Percentiles rank a stretch among this genome's conserved stretches.
Conservation (phyloP, 805 yeast species). For the Blastobotrys parvus region DNA sequence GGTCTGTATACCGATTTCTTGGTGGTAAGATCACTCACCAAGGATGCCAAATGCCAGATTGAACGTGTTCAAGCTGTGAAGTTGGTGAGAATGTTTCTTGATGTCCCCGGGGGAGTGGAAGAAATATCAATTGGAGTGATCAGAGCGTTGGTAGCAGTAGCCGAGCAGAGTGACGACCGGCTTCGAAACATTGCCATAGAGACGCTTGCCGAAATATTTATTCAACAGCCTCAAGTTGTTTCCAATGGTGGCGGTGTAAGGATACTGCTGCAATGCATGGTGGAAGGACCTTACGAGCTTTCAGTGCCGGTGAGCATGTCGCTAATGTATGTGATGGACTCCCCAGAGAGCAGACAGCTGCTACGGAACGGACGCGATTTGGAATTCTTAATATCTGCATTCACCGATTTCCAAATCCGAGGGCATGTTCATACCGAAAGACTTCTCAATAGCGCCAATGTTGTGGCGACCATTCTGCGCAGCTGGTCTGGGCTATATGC, state of each 20-base stretch:
- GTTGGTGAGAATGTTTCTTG: constrained; percentile 54
- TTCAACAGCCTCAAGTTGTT: constrained; percentile 37
- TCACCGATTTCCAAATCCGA: constrained; percentile 51
- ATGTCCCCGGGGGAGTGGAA: constrained; percentile 43
- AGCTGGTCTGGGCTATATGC: constrained; percentile 71
- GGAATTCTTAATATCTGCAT: constrained; percentile 55
- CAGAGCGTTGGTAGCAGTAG: constrained; percentile 55
- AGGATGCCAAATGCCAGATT: constrained; percentile 42
- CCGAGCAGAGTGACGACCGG: constrained; percentile 46
- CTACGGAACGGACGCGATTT: constrained; percentile 57
- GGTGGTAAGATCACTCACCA: constrained; percentile 55
- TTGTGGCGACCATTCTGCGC: constrained; percentile 55
- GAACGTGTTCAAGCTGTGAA: constrained; percentile 77
- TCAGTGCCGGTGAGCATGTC: constrained; percentile 39
- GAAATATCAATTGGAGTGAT: constrained; percentile 55
- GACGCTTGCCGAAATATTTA: constrained; percentile 43
- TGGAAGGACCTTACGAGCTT: constrained; percentile 46
- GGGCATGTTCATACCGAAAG: constrained; percentile 43
- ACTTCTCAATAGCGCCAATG: constrained; percentile 50
- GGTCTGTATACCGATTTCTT: constrained; percentile 52
- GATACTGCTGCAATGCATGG: constrained; percentile 37
- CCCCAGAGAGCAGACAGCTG: constrained; percentile 43
- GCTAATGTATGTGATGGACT: constrained; percentile 48
- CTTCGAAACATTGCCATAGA: constrained; percentile 44
- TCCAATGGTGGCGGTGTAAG: constrained; percentile 39